phyloP scores from a whole-genome alignment of 345 rosid species.

The Durio zibethinus region DNA sequence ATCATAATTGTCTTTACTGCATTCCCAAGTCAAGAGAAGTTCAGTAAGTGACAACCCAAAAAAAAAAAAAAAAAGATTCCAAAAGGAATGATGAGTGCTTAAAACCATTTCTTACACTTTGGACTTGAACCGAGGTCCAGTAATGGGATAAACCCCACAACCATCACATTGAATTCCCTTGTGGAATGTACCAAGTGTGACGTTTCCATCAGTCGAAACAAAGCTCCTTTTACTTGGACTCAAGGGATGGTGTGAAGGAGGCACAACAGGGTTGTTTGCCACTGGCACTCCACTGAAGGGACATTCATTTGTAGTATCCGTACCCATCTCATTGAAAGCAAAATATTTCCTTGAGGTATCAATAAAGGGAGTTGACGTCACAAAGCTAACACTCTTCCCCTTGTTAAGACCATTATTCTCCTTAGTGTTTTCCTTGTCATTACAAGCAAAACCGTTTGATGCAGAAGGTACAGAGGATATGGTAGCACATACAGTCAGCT shows the following conservation, averaged over 20 bases:
- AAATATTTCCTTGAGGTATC: background rate
- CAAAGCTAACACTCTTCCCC: constrained; percentile 17
- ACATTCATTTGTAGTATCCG: constrained; percentile 35
- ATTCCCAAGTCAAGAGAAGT: constrained; percentile 10
- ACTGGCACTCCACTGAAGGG: constrained; percentile 55
- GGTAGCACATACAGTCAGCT: constrained; percentile 14
- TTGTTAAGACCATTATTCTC: constrained; percentile 7
- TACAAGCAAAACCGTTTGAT: background rate
- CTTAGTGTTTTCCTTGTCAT: constrained; percentile 27
- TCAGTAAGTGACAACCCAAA: background rate
- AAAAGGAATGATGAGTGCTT: background rate
- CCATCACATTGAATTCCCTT: constrained; percentile 84
- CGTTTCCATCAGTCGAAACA: constrained; percentile 22
- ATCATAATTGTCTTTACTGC: constrained; percentile 79
- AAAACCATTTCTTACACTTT: constrained; percentile 61
- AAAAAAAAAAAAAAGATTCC: background rate
- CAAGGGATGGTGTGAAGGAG: background rate
- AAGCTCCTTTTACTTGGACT: constrained; percentile 30
- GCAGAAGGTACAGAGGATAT: background rate
- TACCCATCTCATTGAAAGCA: constrained; percentile 14
- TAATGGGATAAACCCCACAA: constrained; percentile 87
- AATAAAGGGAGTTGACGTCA: constrained; percentile 13
- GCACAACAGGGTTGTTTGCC: constrained; percentile 17
- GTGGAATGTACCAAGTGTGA: constrained; percentile 54
- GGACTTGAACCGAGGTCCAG: constrained; percentile 85